Conservation (phyloP, 1,284 basidiomycete genomes). For the Filobasidium uniguttulatum region DNA sequence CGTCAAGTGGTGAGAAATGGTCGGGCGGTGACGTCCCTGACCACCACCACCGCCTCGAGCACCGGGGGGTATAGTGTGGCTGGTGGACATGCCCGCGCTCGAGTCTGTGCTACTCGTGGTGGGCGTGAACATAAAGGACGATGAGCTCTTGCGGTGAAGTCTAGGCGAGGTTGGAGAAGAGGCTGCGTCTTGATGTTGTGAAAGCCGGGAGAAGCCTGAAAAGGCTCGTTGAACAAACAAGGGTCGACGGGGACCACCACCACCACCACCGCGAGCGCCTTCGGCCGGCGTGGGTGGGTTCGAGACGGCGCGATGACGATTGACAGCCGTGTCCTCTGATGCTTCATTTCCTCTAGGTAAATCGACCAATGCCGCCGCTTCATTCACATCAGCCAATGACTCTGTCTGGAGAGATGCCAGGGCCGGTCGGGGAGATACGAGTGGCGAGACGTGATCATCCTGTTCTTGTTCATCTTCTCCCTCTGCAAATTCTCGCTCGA, state of each 20-base stretch:
- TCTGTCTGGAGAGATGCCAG: background rate
- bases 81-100: constrained; percentile 7
- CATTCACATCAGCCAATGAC: too few relatives aligned
- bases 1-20: constrained; percentile 14
- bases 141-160: too few relatives aligned
- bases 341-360: background rate
- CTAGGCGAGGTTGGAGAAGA: background rate
- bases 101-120: background rate
- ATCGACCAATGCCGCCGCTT: background rate
- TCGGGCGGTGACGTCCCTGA: constrained; percentile 21
- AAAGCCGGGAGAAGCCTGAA: background rate
- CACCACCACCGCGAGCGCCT: too few relatives aligned
- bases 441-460: background rate
- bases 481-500: background rate
- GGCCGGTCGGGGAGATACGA: background rate
- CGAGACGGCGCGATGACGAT: background rate
- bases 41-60: constrained; percentile 2
- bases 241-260: too few relatives aligned
- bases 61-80: constrained; percentile 16
- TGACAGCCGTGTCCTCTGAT: background rate
- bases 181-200: background rate
- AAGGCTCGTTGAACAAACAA: background rate
- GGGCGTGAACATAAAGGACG: too few relatives aligned
- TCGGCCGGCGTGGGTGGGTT: background rate
- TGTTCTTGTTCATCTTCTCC: background rate